Evolutionary conservation across 2,329 filamentous ascomycete species (phyloP).

Genomic region (Hortaea sp.): DNA sequence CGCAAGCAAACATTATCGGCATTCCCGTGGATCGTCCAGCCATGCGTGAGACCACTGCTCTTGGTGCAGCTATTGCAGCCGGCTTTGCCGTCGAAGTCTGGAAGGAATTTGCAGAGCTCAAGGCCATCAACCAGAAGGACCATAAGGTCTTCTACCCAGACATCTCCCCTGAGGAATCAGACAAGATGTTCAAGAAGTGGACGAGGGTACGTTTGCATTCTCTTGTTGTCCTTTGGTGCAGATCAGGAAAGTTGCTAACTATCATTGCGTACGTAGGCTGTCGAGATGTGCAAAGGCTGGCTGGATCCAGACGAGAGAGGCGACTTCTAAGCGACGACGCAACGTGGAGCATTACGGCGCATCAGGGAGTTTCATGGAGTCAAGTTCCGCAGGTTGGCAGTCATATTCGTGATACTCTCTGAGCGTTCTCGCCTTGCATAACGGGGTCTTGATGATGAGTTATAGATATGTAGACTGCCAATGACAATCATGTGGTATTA

Average conservation of each 20-base stretch:
- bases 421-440: not conserved
- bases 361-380: not conserved
- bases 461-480: not conserved
- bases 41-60: constrained; percentile 84
- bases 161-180: constrained; percentile 46
- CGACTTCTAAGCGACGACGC: constrained; percentile 2
- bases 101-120: constrained; percentile 63
- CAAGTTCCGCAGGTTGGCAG: not conserved
- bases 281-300: constrained; percentile 72
- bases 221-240: no score
- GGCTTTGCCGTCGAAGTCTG: constrained; percentile 76
- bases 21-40: constrained; percentile 74
- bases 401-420: not conserved
- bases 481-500: not conserved
- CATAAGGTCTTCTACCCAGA: constrained; percentile 60
- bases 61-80: constrained; percentile 81
- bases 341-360: not conserved
- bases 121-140: constrained; percentile 60
- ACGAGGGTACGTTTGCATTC: constrained; percentile 40
- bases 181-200: constrained; percentile 60
- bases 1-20: constrained; percentile 74
- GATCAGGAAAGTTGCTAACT: no score
- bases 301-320: constrained; percentile 29
- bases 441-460: not conserved
- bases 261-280: constrained; percentile 35